Percentiles rank a stretch among this genome's conserved stretches.
Conservation (phyloP, 441 rosid species). For the Erysimum pusillum region DNA sequence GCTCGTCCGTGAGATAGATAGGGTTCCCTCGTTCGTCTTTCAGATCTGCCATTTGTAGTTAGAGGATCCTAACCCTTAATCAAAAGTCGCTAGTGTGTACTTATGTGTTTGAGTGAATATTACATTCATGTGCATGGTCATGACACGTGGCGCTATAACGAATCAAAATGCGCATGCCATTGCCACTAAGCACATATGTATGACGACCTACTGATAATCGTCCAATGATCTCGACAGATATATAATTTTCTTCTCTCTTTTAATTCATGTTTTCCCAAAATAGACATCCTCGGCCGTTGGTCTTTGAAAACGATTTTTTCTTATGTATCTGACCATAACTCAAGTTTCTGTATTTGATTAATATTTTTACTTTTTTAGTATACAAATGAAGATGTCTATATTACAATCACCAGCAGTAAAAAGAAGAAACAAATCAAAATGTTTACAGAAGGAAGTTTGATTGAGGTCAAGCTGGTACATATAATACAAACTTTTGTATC, state of each 20-base stretch:
- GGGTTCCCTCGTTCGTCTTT: slow-evolving; percentile 75
- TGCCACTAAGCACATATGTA: slow-evolving; percentile 31
- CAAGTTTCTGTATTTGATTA: not conserved
- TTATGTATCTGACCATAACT: not conserved
- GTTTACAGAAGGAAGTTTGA: slow-evolving; percentile 19
- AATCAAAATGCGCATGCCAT: not conserved
- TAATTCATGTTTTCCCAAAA: not conserved
- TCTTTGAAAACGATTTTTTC: not conserved
- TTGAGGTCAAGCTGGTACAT: not conserved
- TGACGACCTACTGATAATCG: slow-evolving; percentile 22
- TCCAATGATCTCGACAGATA: not conserved
- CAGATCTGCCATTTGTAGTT: slow-evolving; percentile 58
- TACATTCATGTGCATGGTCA: slow-evolving; percentile 25
- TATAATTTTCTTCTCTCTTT: not conserved
- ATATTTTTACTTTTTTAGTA: not conserved
- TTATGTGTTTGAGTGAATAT: not conserved
- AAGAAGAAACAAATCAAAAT: slow-evolving; percentile 4
- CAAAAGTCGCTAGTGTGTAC: slow-evolving; percentile 3
- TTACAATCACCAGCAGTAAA: not conserved
- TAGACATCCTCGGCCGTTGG: not conserved
- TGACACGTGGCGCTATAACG: slow-evolving; percentile 18
- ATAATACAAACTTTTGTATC: slow-evolving; percentile 14
- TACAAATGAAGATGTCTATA: not conserved
- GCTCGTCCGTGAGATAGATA: slow-evolving; percentile 65
- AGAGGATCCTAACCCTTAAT: not conserved